phyloP scores from a whole-genome alignment of 441 rosid genomes.

The Jatropha podagrica region DNA sequence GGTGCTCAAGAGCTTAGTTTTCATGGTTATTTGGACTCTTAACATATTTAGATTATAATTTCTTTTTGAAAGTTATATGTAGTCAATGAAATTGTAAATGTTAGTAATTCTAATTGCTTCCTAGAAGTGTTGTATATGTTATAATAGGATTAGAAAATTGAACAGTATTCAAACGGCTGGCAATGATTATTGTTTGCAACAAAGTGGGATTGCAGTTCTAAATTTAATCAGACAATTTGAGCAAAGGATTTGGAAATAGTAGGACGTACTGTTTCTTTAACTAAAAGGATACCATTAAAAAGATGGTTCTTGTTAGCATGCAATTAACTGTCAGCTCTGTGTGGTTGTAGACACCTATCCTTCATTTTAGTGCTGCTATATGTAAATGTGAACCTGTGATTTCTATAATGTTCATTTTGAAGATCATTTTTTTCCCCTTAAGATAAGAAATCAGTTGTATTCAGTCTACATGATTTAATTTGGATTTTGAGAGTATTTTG shows the following conservation, averaged over 20 bases:
- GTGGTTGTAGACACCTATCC: slow-evolving; percentile 9
- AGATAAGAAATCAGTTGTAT: slow-evolving; percentile 1
- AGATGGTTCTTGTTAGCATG: neutral
- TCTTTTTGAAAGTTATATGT: no score
- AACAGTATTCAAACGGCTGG: no score
- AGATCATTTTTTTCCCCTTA: slow-evolving; percentile 3
- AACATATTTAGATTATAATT: no score
- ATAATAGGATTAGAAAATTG: no score
- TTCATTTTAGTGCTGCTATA: neutral
- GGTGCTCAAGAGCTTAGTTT: no score
- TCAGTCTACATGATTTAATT: neutral
- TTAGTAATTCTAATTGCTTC: no score
- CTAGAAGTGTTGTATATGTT: no score
- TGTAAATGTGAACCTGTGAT: neutral
- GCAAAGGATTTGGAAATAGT: neutral
- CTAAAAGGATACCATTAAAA: neutral
- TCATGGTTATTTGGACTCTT: no score
- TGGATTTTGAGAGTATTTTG: slow-evolving; percentile 22
- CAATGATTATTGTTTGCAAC: no score
- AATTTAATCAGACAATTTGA: neutral
- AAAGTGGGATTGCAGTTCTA: no score
- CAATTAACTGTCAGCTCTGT: neutral
- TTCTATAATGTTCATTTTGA: slow-evolving; percentile 1
- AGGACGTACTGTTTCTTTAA: neutral
- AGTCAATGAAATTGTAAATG: no score